A percentile compares a stretch with the other conserved stretches of the same genome.
Conservation (phyloP, 1,139 yeast species). For the Saccharomycopsis crataegensis region DNA sequence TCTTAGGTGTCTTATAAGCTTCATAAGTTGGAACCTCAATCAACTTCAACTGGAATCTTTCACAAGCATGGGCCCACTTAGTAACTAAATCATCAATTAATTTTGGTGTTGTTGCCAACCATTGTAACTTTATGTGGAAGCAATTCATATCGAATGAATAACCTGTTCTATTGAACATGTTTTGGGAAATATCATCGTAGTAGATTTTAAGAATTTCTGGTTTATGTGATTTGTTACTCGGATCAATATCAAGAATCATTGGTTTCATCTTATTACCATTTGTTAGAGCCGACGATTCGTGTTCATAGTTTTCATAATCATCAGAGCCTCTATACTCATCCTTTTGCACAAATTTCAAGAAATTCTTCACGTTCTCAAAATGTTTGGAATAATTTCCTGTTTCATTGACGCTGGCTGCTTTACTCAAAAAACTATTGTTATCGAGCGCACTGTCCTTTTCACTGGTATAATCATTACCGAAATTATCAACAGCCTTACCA, state of each 20-base stretch:
- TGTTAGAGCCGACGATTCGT: background rate
- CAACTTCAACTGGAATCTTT: conserved; percentile 73
- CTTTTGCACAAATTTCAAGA: conserved; percentile 8
- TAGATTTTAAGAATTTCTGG: conserved; percentile 79
- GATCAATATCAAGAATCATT: conserved; percentile 71
- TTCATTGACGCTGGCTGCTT: background rate
- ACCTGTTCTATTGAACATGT: conserved; percentile 34
- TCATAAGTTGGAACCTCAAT: conserved; percentile 97
- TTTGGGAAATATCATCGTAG: conserved; percentile 81
- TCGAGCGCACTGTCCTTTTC: background rate
- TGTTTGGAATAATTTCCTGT: background rate
- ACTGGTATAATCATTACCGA: conserved; percentile 20
- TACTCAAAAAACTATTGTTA: background rate
- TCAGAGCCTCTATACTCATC: conserved; percentile 8
- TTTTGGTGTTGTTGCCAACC: conserved; percentile 88
- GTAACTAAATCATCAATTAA: conserved; percentile 83
- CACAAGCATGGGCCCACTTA: conserved; percentile 77
- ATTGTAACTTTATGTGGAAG: conserved; percentile 82
- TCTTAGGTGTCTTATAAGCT: conserved; percentile 62
- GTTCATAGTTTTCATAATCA: background rate
- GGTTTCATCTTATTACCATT: conserved; percentile 42
- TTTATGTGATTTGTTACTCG: conserved; percentile 59
- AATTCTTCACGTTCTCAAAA: conserved; percentile 11
- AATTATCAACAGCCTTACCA: conserved; percentile 15
- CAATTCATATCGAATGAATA: conserved; percentile 52